Conservation (phyloP, 129 eudicot species). For the Rutidosis leptorrhynchoides region DNA sequence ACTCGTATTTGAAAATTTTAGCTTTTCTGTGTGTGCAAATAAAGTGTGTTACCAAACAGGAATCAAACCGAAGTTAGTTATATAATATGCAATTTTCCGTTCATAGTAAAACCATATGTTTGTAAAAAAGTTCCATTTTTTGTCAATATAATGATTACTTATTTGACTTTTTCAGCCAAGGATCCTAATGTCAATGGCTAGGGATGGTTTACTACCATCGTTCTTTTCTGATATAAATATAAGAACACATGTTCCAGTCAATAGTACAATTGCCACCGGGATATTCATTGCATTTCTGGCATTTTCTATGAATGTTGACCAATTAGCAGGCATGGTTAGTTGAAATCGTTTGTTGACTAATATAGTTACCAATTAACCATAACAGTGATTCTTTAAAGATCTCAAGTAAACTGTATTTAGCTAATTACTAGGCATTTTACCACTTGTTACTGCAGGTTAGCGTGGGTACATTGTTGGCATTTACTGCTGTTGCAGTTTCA, state of each 20-base stretch:
- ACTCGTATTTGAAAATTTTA: neutral
- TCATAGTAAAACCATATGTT: neutral
- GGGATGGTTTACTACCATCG: slow-evolving; percentile 65
- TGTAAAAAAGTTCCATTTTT: neutral
- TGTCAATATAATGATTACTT: slow-evolving; percentile 5
- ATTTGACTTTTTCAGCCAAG: slow-evolving; percentile 53
- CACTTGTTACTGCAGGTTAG: slow-evolving; percentile 42
- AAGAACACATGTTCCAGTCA: slow-evolving; percentile 59
- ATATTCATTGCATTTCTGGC: slow-evolving; percentile 50
- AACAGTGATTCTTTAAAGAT: neutral
- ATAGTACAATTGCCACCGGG: slow-evolving; percentile 57
- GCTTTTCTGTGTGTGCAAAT: neutral
- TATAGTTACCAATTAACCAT: neutral
- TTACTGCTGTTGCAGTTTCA: slow-evolving; percentile 58
- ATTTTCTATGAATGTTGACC: slow-evolving; percentile 56
- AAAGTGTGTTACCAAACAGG: neutral
- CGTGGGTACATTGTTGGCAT: slow-evolving; percentile 62
- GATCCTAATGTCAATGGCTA: slow-evolving; percentile 70
- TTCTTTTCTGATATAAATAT: slow-evolving; percentile 60
- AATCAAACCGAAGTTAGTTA: slow-evolving; percentile 2
- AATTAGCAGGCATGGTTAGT: slow-evolving; percentile 65
- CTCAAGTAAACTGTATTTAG: neutral
- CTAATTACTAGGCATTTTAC: neutral
- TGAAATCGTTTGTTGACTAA: slow-evolving; percentile 13
- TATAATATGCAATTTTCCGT: neutral